These are phyloP conservation scores for Neoboletus magnificus DNA, from an alignment of 768 basidiomycete genomes.

Conservation along the genomic window DNA sequence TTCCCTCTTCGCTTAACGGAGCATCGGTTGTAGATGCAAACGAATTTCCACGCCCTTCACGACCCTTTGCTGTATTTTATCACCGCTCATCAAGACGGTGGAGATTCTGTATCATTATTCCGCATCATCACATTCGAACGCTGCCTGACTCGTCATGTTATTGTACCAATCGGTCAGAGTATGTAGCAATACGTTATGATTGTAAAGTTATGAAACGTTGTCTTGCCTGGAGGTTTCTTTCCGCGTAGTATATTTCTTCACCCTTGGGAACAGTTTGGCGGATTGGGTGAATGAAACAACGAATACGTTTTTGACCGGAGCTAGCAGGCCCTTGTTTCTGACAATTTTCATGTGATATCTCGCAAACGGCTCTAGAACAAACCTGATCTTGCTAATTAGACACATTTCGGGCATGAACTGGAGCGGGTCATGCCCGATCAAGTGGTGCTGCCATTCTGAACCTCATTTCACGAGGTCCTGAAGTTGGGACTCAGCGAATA, in stretches of 20 bases:
- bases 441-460: conserved; percentile 3
- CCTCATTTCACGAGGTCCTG: conserved; percentile 10
- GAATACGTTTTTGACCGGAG: neutral
- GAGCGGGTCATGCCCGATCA: conserved; percentile 10
- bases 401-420: conserved; percentile 6
- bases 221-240: conserved; percentile 10
- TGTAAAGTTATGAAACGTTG: conserved; percentile 32
- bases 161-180: conserved; percentile 21
- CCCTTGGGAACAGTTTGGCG: neutral
- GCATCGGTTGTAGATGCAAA: conserved; percentile 17
- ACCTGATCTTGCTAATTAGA: neutral
- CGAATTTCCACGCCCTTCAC: conserved; percentile 29
- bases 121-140: conserved; percentile 31
- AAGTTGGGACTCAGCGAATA: conserved; percentile 17
- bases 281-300: neutral
- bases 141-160: conserved; percentile 18
- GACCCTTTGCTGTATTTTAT: conserved; percentile 31
- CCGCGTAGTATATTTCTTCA: neutral
- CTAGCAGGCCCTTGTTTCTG: neutral
- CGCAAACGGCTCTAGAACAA: neutral
- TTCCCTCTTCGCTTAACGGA: conserved; percentile 2
- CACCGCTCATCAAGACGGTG: conserved; percentile 17
- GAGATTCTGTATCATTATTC: conserved; percentile 35
- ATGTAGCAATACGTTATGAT: conserved; percentile 37
- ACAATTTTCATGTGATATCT: conserved; percentile 19